A percentile compares a stretch with the other conserved stretches of the same genome.
Evolutionary conservation across 2,329 filamentous ascomycete species (phyloP).

Genomic region (Microcyclosporella mali): DNA sequence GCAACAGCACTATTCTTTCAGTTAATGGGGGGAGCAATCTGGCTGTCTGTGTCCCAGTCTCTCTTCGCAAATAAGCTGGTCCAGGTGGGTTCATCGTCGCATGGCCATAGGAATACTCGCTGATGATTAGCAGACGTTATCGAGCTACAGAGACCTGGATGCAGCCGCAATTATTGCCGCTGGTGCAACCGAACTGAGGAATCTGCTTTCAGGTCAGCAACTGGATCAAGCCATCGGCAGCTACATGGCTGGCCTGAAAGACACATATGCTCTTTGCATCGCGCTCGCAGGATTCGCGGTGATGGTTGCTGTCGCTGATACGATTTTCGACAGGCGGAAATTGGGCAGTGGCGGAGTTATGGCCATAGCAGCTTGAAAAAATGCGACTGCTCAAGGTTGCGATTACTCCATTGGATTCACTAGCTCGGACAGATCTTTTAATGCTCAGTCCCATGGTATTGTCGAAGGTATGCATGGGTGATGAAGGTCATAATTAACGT

Average conservation of each 20-base stretch:
- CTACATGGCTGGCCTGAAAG: slow-evolving; percentile 41
- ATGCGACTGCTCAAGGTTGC: too few relatives aligned
- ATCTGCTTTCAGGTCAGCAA: slow-evolving; percentile 48
- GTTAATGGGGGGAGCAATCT: slow-evolving; percentile 37
- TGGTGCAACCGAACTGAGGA: slow-evolving; percentile 52
- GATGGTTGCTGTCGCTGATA: background rate
- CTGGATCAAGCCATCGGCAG: slow-evolving; percentile 4
- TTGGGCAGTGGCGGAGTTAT: background rate
- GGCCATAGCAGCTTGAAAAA: background rate
- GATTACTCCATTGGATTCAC: too few relatives aligned
- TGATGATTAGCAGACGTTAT: slow-evolving; percentile 19
- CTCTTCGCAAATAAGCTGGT: slow-evolving; percentile 40
- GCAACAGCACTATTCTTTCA: slow-evolving; percentile 40
- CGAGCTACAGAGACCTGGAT: slow-evolving; percentile 26
- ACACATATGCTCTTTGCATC: slow-evolving; percentile 21
- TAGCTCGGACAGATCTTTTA: too few relatives aligned
- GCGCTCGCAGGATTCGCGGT: slow-evolving; percentile 6
- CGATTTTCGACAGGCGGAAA: background rate
- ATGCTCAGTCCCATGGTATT: too few relatives aligned
- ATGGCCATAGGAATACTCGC: slow-evolving; percentile 30
- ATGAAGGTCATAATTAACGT: too few relatives aligned
- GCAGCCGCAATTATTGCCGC: slow-evolving; percentile 36
- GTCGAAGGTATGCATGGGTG: too few relatives aligned
- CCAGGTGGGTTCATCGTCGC: slow-evolving; percentile 22
- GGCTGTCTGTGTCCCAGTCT: slow-evolving; percentile 37